phyloP scores from a whole-genome alignment of 148 eudicot species.

The Fagopyrum tataricum region DNA sequence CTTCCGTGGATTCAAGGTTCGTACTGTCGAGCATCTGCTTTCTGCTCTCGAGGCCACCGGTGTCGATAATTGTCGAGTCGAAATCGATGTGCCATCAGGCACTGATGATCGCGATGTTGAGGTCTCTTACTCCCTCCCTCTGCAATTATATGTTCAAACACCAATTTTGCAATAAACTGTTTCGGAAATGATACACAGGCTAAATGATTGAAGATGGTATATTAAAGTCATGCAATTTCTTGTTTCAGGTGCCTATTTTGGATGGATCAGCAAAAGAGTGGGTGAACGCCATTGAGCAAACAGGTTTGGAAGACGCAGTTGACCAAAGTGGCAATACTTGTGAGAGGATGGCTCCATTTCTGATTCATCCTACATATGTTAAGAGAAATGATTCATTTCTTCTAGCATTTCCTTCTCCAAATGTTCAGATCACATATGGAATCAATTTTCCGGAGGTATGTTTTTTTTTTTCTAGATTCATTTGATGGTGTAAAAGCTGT shows the following conservation, averaged over 20 bases:
- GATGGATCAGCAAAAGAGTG: conserved; percentile 96
- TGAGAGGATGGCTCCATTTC: conserved; percentile 68
- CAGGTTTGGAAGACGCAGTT: conserved; percentile 57
- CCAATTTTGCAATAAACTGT: neutral
- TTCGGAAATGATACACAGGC: neutral
- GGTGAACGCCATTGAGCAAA: conserved; percentile 60
- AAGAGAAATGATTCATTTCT: conserved; percentile 66
- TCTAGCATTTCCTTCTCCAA: conserved; percentile 67
- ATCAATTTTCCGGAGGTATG: conserved; percentile 74
- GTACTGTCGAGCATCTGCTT: conserved; percentile 83
- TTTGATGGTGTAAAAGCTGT: neutral
- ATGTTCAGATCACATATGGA: conserved; percentile 50
- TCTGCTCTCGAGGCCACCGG: conserved; percentile 83
- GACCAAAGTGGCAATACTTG: conserved; percentile 42
- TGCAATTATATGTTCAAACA: neutral
- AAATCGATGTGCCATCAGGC: conserved; percentile 25
- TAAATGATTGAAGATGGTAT: neutral
- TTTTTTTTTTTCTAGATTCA: neutral
- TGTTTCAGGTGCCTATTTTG: conserved; percentile 66
- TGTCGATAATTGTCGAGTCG: conserved; percentile 76
- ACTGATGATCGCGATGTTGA: conserved; percentile 27
- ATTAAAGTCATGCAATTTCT: neutral
- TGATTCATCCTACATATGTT: conserved; percentile 52
- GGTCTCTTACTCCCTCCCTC: conserved; percentile 24
- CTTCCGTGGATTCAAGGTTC: conserved; percentile 42